Evolutionary conservation across 1,284 basidiomycete species (phyloP).

Genomic region (Sutorius eximius): DNA sequence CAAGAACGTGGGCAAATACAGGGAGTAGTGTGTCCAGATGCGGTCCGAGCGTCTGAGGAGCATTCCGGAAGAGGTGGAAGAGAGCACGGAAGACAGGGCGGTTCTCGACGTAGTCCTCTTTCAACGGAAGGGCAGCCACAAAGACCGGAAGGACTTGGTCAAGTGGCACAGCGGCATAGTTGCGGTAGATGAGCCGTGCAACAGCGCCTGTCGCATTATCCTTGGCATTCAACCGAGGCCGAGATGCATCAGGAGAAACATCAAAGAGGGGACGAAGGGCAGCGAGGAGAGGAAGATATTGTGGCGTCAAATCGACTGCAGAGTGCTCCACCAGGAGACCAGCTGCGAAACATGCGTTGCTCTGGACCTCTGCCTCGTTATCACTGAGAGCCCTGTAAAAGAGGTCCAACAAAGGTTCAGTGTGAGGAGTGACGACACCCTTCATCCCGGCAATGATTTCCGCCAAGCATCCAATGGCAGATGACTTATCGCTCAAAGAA

Average conservation of each 20-base stretch:
- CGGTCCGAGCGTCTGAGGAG: constrained; percentile 69
- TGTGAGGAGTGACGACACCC: constrained; percentile 81
- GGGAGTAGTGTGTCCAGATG: constrained; percentile 82
- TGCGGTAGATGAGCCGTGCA: constrained; percentile 85
- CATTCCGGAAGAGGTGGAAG: constrained; percentile 83
- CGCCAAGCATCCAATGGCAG: constrained; percentile 91
- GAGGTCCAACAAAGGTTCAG: constrained; percentile 80
- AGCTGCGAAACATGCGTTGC: constrained; percentile 94
- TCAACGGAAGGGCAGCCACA: constrained; percentile 81
- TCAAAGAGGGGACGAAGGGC: constrained; percentile 85
- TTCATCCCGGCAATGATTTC: constrained; percentile 97
- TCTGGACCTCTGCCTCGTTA: constrained; percentile 88
- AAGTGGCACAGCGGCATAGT: constrained; percentile 80
- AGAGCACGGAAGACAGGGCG: constrained; percentile 87
- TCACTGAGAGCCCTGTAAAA: constrained; percentile 86
- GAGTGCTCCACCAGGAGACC: constrained; percentile 93
- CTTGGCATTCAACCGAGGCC: constrained; percentile 78
- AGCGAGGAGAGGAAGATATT: constrained; percentile 79
- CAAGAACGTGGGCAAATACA: constrained; percentile 85
- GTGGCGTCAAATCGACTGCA: constrained; percentile 77
- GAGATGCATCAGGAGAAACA: constrained; percentile 57
- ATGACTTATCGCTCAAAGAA: constrained; percentile 88
- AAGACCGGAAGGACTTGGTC: constrained; percentile 90
- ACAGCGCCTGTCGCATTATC: constrained; percentile 97
- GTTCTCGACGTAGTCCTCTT: constrained; percentile 89